phyloP scores from a whole-genome alignment of 2,329 filamentous ascomycete species.

The Trichoderma aggressivum region DNA sequence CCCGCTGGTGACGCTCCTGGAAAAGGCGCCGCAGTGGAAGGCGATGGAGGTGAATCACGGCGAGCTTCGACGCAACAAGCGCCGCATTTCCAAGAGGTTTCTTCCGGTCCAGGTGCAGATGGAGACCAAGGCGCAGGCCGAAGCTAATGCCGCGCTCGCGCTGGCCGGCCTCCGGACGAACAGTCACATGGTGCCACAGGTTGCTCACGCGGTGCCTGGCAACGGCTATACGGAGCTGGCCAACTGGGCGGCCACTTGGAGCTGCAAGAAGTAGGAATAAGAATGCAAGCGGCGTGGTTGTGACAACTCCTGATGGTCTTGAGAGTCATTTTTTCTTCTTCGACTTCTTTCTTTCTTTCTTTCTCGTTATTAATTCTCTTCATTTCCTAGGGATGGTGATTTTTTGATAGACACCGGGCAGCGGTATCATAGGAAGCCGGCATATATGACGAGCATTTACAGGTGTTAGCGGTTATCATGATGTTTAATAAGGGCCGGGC shows the following conservation, averaged over 20 bases:
- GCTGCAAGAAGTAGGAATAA: conserved; percentile 12
- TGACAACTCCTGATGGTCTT: not conserved
- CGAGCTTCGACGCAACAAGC: conserved; percentile 3
- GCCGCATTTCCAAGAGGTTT: not conserved
- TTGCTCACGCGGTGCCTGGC: not conserved
- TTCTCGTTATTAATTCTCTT: not conserved
- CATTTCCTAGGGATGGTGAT: not conserved
- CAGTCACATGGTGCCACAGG: conserved; percentile 21
- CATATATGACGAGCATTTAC: conserved; percentile 17
- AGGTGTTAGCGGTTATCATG: conserved; percentile 16
- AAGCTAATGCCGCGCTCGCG: conserved; percentile 23
- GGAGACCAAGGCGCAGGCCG: conserved; percentile 23
- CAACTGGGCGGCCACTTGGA: conserved; percentile 9
- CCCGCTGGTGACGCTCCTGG: conserved; percentile 23
- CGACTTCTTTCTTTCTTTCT: not conserved
- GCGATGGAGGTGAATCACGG: conserved; percentile 18
- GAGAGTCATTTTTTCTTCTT: not conserved
- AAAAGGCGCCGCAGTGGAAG: conserved; percentile 22
- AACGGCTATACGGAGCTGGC: not conserved
- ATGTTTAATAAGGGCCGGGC: conserved; percentile 1
- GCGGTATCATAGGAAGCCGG: not conserved
- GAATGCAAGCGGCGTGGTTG: not conserved
- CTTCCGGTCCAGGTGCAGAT: not conserved
- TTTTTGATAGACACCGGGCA: conserved; percentile 2
- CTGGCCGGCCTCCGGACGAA: conserved; percentile 25